These are phyloP conservation scores for Mortierella sp. DNA, from an alignment of 371 early-diverging fungal genomes.

Conservation along the genomic window DNA sequence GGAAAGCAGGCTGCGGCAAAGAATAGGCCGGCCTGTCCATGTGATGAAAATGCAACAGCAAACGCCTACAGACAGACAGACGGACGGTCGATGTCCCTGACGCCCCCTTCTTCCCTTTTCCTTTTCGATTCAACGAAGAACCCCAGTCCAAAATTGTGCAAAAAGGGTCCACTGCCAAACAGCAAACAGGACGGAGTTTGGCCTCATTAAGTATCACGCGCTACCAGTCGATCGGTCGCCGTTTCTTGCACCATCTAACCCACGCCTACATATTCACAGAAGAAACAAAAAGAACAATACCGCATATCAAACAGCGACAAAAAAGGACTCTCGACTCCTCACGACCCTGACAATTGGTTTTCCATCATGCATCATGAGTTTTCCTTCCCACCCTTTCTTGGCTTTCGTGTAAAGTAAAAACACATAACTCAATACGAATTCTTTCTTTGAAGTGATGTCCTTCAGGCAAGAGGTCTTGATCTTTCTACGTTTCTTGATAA, in stretches of 20 bases:
- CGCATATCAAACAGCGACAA: neutral
- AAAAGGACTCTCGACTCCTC: neutral
- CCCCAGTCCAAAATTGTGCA: neutral
- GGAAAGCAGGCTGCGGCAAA: neutral
- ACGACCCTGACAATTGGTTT: neutral
- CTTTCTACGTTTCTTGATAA: neutral
- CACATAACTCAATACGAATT: neutral
- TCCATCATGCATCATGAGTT: constrained; percentile 1
- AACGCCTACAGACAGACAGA: neutral
- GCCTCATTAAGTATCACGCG: too few species aligned
- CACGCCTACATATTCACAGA: neutral
- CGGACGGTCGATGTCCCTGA: neutral
- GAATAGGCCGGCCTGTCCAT: neutral
- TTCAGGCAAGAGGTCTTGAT: neutral
- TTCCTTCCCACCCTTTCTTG: neutral
- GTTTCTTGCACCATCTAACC: constrained; percentile 1
- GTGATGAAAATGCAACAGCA: too few species aligned
- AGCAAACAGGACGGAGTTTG: neutral
- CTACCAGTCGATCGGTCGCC: neutral
- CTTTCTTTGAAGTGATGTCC: too few species aligned
- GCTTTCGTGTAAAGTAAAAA: neutral
- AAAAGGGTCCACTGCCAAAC: neutral
- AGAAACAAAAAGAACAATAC: neutral
- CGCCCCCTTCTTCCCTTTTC: neutral
- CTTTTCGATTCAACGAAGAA: neutral